These are phyloP conservation scores for Clarireedia monteithiana DNA, from an alignment of 2,329 filamentous ascomycete genomes.

Conservation along the genomic window DNA sequence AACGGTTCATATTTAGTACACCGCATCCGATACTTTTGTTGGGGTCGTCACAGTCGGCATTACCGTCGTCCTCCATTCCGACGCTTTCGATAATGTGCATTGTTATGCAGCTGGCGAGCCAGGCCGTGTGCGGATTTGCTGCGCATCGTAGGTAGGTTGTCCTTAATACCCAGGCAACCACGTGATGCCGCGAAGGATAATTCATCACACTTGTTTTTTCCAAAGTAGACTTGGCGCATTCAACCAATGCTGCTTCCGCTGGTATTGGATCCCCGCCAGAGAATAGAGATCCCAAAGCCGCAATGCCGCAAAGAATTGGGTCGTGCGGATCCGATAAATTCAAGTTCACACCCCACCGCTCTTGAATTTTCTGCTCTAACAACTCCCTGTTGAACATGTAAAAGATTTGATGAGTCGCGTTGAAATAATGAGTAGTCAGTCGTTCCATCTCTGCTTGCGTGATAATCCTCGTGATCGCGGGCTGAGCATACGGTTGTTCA, in stretches of 20 bases:
- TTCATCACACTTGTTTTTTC: slow-evolving; percentile 13
- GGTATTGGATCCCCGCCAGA: slow-evolving; percentile 16
- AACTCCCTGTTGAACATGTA: slow-evolving; percentile 26
- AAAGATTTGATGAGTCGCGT: slow-evolving; percentile 28
- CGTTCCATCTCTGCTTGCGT: slow-evolving; percentile 2
- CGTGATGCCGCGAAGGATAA: slow-evolving; percentile 16
- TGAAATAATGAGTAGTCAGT: slow-evolving; percentile 24
- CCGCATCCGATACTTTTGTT: slow-evolving; percentile 1
- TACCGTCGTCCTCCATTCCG: slow-evolving; percentile 10
- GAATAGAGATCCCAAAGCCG: slow-evolving; percentile 31
- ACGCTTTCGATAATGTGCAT: slow-evolving; percentile 25
- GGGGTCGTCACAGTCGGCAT: not conserved
- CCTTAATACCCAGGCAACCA: slow-evolving; percentile 21
- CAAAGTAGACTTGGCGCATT: slow-evolving; percentile 19
- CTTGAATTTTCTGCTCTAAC: slow-evolving; percentile 19
- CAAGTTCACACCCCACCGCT: slow-evolving; percentile 29
- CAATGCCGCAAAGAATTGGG: slow-evolving; percentile 28
- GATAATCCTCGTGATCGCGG: slow-evolving; percentile 18
- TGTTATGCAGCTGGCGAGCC: slow-evolving; percentile 22
- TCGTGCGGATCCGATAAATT: slow-evolving; percentile 15
- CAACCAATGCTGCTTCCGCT: slow-evolving; percentile 24
- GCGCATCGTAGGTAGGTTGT: slow-evolving; percentile 23
- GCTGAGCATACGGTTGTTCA: slow-evolving; percentile 15
- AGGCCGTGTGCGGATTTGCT: slow-evolving; percentile 22
- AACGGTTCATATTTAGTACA: not conserved